Base-by-base conservation (phyloP, 75 land plant species). In the Pseudotsuga menziesii region DNA sequence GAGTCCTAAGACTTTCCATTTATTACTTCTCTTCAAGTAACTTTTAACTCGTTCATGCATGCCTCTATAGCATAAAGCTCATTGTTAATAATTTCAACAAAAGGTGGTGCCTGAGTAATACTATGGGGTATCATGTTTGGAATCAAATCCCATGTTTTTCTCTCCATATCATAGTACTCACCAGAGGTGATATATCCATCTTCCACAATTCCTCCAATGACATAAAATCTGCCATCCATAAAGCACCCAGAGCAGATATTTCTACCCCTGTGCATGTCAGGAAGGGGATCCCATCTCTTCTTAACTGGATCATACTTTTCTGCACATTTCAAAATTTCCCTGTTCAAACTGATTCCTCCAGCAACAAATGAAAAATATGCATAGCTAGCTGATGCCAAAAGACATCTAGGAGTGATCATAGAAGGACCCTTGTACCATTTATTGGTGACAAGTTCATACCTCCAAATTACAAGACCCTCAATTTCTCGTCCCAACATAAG, bases 141-240 rank as follows among this genome's bases (percentile, higher is more conserved):
- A n/a, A 91, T 77, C 61, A 79, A 19, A 0, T 75, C 78, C 93
- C 93, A 91, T n/a, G 57, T 77, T 12, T 61, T 77, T n/a, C 35
- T 74, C 35, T 54, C 75, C 25, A 69, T 57, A 64, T 91, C 93
- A 56, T 76, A 91, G 26, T 77, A 80, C 35, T 91, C 93, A 4
- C 89, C 91, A 54, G 87, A 91, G 27, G 72, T 83, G 35, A 91
- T 79, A 14, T 39, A 55, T 2, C 73, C 75, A 9, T 29, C 60
- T 16, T 82, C 80, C 26, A 80, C 75, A 54, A 63, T 75, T 12
- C 95, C 95, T 0, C 95, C 95, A 55, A 93, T 83, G 6, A 91
- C 95, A 70, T 85, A 89, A 62, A 93, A 93, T 75, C 82, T 88
- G 26, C 80, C 76, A 32, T 93, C 89, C 89, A 90, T 83, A 73